These are phyloP conservation scores for Nicotiana attenuata DNA, from an alignment of 257 asterid species.

Conservation along the genomic window DNA sequence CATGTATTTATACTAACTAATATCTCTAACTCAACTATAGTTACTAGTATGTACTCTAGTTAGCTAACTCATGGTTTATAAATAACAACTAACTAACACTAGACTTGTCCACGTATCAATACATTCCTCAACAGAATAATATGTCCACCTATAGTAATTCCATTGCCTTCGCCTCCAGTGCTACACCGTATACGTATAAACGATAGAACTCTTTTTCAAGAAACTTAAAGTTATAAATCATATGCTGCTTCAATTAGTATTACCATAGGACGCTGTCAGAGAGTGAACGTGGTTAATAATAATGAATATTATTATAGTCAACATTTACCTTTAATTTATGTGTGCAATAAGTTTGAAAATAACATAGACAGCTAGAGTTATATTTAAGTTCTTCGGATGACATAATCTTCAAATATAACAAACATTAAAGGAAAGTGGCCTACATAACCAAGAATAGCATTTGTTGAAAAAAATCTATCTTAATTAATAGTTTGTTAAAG, in stretches of 20 bases:
- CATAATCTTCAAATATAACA: neutral
- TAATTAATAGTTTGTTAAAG: neutral
- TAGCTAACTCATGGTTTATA: too few relatives aligned
- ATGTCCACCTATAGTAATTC: too few relatives aligned
- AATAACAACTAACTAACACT: too few relatives aligned
- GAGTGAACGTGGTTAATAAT: neutral
- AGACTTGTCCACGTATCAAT: too few relatives aligned
- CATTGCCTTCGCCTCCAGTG: too few relatives aligned
- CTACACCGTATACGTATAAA: too few relatives aligned
- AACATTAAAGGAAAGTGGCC: neutral
- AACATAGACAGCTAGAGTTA: neutral
- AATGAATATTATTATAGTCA: neutral
- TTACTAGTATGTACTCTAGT: too few relatives aligned
- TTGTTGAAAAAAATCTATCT: neutral
- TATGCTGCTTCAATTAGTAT: neutral
- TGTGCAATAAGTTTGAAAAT: neutral
- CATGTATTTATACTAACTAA: too few relatives aligned
- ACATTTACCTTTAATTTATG: neutral
- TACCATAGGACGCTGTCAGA: neutral
- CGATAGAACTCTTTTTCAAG: too few relatives aligned
- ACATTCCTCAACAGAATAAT: too few relatives aligned
- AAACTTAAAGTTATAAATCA: neutral
- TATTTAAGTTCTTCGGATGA: neutral
- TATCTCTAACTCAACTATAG: too few relatives aligned
- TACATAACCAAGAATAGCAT: neutral